Conservation (phyloP, 1,284 basidiomycete species). For the Ustilago loliicola region DNA sequence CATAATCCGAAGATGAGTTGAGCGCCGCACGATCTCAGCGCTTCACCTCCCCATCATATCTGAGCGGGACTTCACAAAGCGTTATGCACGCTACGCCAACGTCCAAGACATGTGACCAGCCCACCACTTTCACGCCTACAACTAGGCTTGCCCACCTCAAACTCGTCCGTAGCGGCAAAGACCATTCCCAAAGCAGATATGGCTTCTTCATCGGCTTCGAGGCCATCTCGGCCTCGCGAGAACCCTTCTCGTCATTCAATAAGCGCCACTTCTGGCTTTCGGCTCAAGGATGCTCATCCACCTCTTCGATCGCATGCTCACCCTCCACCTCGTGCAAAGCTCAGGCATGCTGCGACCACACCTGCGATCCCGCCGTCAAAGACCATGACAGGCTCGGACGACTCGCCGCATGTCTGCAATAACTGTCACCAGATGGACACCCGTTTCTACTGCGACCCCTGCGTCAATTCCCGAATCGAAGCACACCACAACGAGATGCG, state of each 20-base stretch:
- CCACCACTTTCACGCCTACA: neutral
- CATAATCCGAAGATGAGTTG: neutral
- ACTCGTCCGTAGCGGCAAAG: neutral
- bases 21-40: neutral
- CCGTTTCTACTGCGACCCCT: conserved; percentile 52
- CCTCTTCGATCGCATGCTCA: conserved; percentile 9
- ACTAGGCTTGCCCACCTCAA: neutral
- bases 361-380: neutral
- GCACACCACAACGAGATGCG: conserved; percentile 44
- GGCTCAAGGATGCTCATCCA: conserved; percentile 2
- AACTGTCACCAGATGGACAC: conserved; percentile 48
- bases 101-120: conserved; percentile 22
- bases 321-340: conserved; percentile 20
- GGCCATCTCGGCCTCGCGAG: conserved; percentile 22
- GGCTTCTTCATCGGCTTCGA: conserved; percentile 12
- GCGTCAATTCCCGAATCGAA: conserved; percentile 37
- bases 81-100: conserved; percentile 4
- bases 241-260: conserved; percentile 34
- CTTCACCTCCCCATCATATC: neutral
- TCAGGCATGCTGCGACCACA: conserved; percentile 27
- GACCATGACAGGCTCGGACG: neutral
- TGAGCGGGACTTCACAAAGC: neutral
- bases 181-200: neutral
- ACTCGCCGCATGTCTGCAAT: conserved; percentile 25
- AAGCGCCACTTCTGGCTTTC: conserved; percentile 10